Percentiles rank a stretch among this genome's conserved stretches.
These are phyloP conservation scores for Spergularia azorica DNA, from an alignment of 179 eudicot genomes.

Conservation along the genomic window DNA sequence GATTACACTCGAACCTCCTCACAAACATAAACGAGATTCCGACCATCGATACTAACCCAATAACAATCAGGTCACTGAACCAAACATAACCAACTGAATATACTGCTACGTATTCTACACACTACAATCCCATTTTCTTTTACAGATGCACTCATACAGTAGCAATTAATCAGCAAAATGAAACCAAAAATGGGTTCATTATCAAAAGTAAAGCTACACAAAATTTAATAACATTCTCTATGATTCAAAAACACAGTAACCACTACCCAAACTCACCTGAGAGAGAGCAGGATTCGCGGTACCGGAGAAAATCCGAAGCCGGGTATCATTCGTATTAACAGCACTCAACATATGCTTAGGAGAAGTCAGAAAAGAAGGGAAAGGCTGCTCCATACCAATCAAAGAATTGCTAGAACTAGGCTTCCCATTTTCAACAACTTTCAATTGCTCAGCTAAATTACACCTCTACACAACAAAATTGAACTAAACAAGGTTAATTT, in stretches of 20 bases:
- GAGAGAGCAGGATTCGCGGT: constrained; percentile 91
- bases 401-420: constrained; percentile 28
- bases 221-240: background rate
- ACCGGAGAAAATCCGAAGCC: constrained; percentile 93
- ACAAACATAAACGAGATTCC: too few relatives aligned
- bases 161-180: too few relatives aligned
- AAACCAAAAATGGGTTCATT: too few relatives aligned
- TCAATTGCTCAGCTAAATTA: constrained; percentile 61
- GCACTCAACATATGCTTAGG: constrained; percentile 35
- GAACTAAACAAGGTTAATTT: background rate
- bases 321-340: constrained; percentile 46
- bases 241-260: background rate
- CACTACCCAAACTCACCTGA: constrained; percentile 49
- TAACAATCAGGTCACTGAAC: too few relatives aligned
- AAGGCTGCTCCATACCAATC: constrained; percentile 33
- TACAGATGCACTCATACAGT: too few relatives aligned
- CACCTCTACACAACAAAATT: constrained; percentile 50
- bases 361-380: constrained; percentile 54
- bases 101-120: too few relatives aligned
- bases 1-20: too few relatives aligned
- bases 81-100: too few relatives aligned
- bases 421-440: constrained; percentile 62
- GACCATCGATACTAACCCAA: too few relatives aligned
- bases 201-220: too few relatives aligned
- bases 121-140: too few relatives aligned